Base-by-base conservation (phyloP, 2,329 filamentous ascomycete species). In the Penicillium concentricum region DNA sequence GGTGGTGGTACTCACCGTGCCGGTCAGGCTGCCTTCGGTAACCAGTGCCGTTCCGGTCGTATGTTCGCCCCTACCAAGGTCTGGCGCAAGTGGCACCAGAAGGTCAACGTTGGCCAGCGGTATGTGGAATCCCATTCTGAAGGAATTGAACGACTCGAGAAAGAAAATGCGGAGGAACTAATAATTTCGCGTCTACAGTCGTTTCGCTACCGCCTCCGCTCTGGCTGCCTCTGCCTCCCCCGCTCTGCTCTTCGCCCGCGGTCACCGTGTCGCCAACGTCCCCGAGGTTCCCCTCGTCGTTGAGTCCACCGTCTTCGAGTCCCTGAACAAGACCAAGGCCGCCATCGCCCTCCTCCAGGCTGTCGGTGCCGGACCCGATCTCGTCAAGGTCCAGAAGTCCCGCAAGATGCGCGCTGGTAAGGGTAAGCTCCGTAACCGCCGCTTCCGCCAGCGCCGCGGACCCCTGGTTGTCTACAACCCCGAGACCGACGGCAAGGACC, bases 21-120 rank as follows among this genome's bases (percentile, higher is more conserved):
- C 78, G 94, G 94, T 85, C 94, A 99, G 86, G 94, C 94, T 81
- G 94, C 94, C 73, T 99, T 97, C 82, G 94, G 94, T 91, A 99
- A 99, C 90, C 92, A 93, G 92, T 99, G 94, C 85, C 92, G 94
- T 81, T 96, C 93, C 78, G 94, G 95, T 85, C 94, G 94, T 84
- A 99, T 99, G 94, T 99, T 99, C 84, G 94, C 94, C 72, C 94
- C 94, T 70, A 99, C 94, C 83, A 99, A 99, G 89, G 90, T 96
- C 84, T 99, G 94, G 95, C 87, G 94, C 81, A 97, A 96, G 86
- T 99, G 94, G 95, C 94, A 99, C 87, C 87, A 97, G 86, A 97
- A 97, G 92, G 87, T 99, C 87, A 96, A 96, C 87, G 87, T 95
- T 81, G 90, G 90, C 81, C 94, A 99, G 87, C 96, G 94, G 91